Evolutionary conservation across 495 filamentous ascomycete genomes (phyloP).

Genomic region (Cetradonia linearis): DNA sequence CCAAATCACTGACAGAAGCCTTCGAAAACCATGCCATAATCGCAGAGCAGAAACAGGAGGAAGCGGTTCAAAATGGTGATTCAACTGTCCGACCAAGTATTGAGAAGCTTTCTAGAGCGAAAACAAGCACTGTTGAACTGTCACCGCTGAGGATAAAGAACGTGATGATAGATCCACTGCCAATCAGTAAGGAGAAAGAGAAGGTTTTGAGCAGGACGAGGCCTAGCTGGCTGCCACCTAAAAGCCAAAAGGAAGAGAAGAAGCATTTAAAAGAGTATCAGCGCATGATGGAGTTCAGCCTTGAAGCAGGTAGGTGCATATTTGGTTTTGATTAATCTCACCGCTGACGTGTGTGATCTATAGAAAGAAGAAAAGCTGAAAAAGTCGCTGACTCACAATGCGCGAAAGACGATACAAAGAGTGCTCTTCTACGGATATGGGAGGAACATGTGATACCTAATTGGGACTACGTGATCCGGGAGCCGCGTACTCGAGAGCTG

Average conservation of each 20-base stretch:
- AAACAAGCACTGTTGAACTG: constrained; percentile 48
- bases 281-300: constrained; percentile 76
- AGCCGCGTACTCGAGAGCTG: constrained; percentile 69
- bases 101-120: constrained; percentile 34
- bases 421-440: constrained; percentile 63
- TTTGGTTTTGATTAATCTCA: background rate
- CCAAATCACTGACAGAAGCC: constrained; percentile 78
- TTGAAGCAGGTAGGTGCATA: constrained; percentile 53
- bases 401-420: constrained; percentile 58
- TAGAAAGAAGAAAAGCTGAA: constrained; percentile 41
- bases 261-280: constrained; percentile 87
- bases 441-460: constrained; percentile 77
- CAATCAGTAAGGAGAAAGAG: constrained; percentile 94
- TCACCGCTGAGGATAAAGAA: constrained; percentile 79
- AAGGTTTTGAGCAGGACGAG: constrained; percentile 81
- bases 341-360: constrained; percentile 8
- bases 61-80: constrained; percentile 41
- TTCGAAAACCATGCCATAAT: constrained; percentile 76
- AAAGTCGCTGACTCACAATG: constrained; percentile 41
- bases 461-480: constrained; percentile 66
- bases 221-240: constrained; percentile 91
- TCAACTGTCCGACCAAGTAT: constrained; percentile 36
- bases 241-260: constrained; percentile 85
- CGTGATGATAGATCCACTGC: constrained; percentile 92
- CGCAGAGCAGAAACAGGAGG: constrained; percentile 41